These are phyloP conservation scores for Irpex sp. DNA, from an alignment of 1,284 basidiomycete species.

Conservation along the genomic window DNA sequence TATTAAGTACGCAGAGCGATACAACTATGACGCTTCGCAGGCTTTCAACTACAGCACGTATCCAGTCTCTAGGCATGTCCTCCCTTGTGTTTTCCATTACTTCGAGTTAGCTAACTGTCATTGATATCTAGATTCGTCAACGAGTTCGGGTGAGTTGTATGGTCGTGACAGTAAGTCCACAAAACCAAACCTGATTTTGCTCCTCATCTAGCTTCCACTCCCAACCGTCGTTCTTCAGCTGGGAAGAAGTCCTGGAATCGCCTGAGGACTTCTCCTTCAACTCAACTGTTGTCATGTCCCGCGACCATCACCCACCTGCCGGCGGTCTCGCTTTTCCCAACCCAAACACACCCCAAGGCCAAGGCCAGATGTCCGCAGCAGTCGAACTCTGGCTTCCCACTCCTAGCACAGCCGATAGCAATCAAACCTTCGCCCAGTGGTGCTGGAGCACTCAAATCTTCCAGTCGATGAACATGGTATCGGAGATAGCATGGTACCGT, in stretches of 20 bases:
- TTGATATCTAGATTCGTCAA: constrained; percentile 44
- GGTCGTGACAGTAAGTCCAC: background rate
- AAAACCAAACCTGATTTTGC: background rate
- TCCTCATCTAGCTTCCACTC: constrained; percentile 48
- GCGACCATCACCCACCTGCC: constrained; percentile 59
- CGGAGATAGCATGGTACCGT: constrained; percentile 60
- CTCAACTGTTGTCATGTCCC: constrained; percentile 52
- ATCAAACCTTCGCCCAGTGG: constrained; percentile 61
- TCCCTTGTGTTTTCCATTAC: background rate
- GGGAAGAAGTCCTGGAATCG: constrained; percentile 53
- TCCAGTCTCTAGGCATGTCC: constrained; percentile 42
- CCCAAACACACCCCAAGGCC: constrained; percentile 52
- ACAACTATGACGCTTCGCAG: constrained; percentile 52
- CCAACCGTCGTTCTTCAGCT: constrained; percentile 61
- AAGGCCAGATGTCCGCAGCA: constrained; percentile 48
- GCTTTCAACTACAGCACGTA: constrained; percentile 58
- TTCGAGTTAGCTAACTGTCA: background rate
- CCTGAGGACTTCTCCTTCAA: constrained; percentile 56
- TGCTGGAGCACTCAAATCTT: constrained; percentile 59
- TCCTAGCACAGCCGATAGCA: constrained; percentile 43
- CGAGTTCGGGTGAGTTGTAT: constrained; percentile 48
- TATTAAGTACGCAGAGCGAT: constrained; percentile 35
- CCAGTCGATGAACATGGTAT: constrained; percentile 53
- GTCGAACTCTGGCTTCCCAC: constrained; percentile 54
- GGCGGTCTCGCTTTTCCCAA: constrained; percentile 55